phyloP scores from a whole-genome alignment of 2,329 filamentous ascomycete genomes.

The Botrytis paeoniae region DNA sequence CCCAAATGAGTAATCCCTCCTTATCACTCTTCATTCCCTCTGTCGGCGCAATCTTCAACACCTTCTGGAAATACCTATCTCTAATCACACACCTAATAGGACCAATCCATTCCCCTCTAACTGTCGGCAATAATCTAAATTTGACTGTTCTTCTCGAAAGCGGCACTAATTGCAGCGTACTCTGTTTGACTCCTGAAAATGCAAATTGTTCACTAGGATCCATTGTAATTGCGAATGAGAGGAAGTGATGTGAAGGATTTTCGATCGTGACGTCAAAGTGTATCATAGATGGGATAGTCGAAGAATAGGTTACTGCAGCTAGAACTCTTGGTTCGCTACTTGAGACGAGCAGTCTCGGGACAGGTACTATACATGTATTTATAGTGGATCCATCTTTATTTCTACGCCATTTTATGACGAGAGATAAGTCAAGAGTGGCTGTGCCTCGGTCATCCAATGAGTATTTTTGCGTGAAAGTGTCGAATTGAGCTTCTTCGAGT shows the following conservation, averaged over 20 bases:
- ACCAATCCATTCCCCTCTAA: slow-evolving; percentile 64
- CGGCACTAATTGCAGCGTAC: slow-evolving; percentile 76
- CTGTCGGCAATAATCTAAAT: slow-evolving; percentile 70
- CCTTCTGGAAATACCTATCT: slow-evolving; percentile 92
- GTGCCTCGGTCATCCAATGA: slow-evolving; percentile 79
- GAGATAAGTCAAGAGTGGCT: slow-evolving; percentile 68
- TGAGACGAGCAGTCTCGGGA: slow-evolving; percentile 77
- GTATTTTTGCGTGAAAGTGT: slow-evolving; percentile 70
- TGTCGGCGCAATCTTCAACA: slow-evolving; percentile 74
- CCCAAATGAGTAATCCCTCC: slow-evolving; percentile 62
- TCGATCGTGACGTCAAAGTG: slow-evolving; percentile 72
- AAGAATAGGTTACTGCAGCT: slow-evolving; percentile 50
- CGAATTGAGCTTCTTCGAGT: slow-evolving; percentile 70
- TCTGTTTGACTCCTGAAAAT: slow-evolving; percentile 84
- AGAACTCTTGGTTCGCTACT: slow-evolving; percentile 81
- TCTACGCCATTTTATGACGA: slow-evolving; percentile 77
- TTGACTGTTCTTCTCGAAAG: slow-evolving; percentile 70
- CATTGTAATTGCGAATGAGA: slow-evolving; percentile 90
- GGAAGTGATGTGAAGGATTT: slow-evolving; percentile 90
- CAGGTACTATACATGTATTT: slow-evolving; percentile 67
- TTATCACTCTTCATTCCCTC: slow-evolving; percentile 66
- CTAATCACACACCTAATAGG: slow-evolving; percentile 70
- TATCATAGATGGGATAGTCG: slow-evolving; percentile 35
- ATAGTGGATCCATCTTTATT: slow-evolving; percentile 35
- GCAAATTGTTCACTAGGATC: slow-evolving; percentile 90